Percentiles rank a stretch among this genome's conserved stretches.
Evolutionary conservation across 2,329 filamentous ascomycete genomes (phyloP).

Genomic region (Aureobasidium sp.): DNA sequence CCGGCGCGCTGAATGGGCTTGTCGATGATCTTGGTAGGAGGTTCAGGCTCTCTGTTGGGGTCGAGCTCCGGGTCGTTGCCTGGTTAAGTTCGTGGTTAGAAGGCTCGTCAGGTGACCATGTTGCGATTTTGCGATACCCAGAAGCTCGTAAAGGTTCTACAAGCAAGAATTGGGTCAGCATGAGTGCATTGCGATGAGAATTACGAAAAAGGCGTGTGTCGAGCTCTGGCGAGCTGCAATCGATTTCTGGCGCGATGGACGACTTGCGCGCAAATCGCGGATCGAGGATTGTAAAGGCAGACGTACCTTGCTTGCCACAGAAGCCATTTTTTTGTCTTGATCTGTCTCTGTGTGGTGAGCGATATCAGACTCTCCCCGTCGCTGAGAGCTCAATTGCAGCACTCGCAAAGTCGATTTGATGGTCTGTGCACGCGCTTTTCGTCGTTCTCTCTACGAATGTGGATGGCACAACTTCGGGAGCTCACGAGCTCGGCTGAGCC

Average conservation of each 20-base stretch:
- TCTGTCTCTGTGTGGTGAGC: conserved; percentile 8
- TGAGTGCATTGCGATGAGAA: background rate
- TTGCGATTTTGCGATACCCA: conserved; percentile 56
- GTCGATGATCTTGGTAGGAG: conserved; percentile 82
- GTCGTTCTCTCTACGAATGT: background rate
- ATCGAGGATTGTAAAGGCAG: background rate
- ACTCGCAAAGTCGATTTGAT: background rate
- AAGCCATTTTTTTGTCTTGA: conserved; percentile 11
- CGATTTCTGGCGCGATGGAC: background rate
- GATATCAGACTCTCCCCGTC: conserved; percentile 12
- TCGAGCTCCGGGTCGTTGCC: conserved; percentile 63
- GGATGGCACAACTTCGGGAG: too few species aligned
- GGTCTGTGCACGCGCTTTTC: background rate
- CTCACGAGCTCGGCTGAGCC: background rate
- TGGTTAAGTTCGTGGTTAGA: conserved; percentile 27
- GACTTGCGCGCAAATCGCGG: background rate
- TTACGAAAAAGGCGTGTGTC: background rate
- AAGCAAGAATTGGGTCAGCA: conserved; percentile 15
- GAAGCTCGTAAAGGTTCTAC: conserved; percentile 96
- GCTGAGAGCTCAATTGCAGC: background rate
- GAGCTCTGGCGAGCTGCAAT: conserved; percentile 1
- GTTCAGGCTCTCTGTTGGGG: conserved; percentile 59
- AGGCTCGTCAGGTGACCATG: conserved; percentile 7
- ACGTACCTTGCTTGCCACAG: conserved; percentile 13
- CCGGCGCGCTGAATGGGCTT: conserved; percentile 67